Conservation (phyloP, 2,329 filamentous ascomycete genomes). For the Lachnellula hyalina region DNA sequence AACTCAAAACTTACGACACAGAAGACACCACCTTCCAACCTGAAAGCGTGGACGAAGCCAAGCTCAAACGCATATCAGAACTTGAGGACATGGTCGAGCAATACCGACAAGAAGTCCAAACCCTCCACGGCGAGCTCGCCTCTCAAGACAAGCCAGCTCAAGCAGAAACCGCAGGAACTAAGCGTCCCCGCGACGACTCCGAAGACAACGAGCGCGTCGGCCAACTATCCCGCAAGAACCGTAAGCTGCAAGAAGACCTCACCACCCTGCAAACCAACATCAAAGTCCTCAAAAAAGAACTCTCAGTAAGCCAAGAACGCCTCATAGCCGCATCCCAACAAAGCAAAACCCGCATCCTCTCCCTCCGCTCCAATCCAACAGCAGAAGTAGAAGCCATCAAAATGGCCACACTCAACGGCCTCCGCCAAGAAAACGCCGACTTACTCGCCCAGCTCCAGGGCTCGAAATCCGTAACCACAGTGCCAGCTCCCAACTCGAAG, state of each 20-base stretch:
- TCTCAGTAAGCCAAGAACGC: constrained; percentile 67
- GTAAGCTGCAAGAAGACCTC: constrained; percentile 76
- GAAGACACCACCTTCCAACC: constrained; percentile 86
- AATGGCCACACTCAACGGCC: constrained; percentile 66
- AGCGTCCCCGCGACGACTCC: constrained; percentile 56
- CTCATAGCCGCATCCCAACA: constrained; percentile 60
- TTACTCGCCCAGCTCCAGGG: constrained; percentile 65
- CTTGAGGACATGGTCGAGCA: constrained; percentile 82
- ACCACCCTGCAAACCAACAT: constrained; percentile 63
- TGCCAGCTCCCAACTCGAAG: constrained; percentile 75
- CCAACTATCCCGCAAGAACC: constrained; percentile 80
- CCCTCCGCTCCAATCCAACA: constrained; percentile 88
- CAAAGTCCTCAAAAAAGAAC: constrained; percentile 68
- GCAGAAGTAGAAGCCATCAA: constrained; percentile 81
- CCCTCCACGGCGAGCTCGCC: constrained; percentile 68
- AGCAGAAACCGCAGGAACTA: constrained; percentile 46
- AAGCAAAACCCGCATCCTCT: constrained; percentile 74
- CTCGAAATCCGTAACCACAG: constrained; percentile 35
- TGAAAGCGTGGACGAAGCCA: constrained; percentile 70
- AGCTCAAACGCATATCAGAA: constrained; percentile 67
- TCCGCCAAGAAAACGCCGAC: constrained; percentile 79
- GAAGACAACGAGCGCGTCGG: constrained; percentile 66
- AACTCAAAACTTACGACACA: constrained; percentile 80
- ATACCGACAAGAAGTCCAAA: constrained; percentile 76
- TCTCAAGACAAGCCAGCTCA: constrained; percentile 48